Base-by-base conservation (phyloP, 306 rosid genomes). In the Chamaecrista fasciculata region DNA sequence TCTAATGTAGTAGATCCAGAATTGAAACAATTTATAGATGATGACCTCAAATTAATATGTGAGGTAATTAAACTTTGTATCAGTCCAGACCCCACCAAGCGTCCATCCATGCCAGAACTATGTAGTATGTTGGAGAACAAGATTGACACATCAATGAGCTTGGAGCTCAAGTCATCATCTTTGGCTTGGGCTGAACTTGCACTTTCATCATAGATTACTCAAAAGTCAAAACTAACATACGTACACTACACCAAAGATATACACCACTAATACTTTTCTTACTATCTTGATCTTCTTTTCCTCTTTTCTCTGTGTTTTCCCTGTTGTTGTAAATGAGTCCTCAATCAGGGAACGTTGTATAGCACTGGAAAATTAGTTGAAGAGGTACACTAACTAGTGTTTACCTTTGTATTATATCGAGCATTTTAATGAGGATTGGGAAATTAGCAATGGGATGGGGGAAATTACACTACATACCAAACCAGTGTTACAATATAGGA, bases 131-230 rank as follows among this genome's bases (percentile, higher is more conserved):
- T 95, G 77, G 97, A 95, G 91, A 82, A 80, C 83, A 74, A 76
- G 81, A 95, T 95, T 4, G 97, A 95, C 87, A 89, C 95, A n/a
- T 82, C 97, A 7, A 71, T 81, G 42, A 84, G 88, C 3, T 31
- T 83, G 33, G 99, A 91, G 67, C 79, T 91, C 64, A 95, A 81
- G 82, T 72, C 97, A 1, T 89, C 99, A 66, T 88, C 96, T 70
- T 62, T 95, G 80, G 99, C 99, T 24, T 95, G 99, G 99, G 99
- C 97, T 34, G 97, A 95, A 63, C 96, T 91, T 78, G 97, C 91
- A 29, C 97, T 95, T 71, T 81, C 80, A 69, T 84, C 99, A 15
- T 86, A 70, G 79, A 48, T 34, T 46, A 76, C 76, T 69, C 51
- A 47, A 67, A 81, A 80, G 78, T 77, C 51, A 47, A 67, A 79